Percentiles rank a stretch among this genome's conserved stretches.
These are phyloP conservation scores for Trichosanthes truncata DNA, from an alignment of 306 rosid genomes.

Conservation along the genomic window DNA sequence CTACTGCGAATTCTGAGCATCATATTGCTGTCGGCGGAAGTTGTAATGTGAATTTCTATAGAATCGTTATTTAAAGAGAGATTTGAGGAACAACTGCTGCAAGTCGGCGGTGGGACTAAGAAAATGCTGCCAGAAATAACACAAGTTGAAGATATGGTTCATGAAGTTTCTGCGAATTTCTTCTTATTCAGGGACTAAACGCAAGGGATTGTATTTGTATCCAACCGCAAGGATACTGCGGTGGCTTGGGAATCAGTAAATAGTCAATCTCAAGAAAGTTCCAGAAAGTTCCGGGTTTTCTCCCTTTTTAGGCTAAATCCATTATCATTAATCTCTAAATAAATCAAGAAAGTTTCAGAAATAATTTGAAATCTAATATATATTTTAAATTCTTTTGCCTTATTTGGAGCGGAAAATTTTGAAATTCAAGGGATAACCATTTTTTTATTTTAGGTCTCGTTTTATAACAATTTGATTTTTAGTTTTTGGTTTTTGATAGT, in stretches of 20 bases:
- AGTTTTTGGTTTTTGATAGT: too few relatives aligned
- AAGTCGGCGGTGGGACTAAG: not conserved
- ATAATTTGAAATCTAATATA: too few relatives aligned
- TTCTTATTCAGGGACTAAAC: not conserved
- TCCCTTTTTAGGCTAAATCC: too few relatives aligned
- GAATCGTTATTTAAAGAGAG: not conserved
- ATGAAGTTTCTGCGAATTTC: constrained; percentile 6
- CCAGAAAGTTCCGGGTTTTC: not conserved
- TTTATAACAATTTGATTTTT: too few relatives aligned
- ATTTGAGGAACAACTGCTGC: not conserved
- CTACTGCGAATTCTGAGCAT: constrained; percentile 92
- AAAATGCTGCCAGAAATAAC: not conserved
- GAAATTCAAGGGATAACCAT: too few relatives aligned
- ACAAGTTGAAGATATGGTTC: not conserved
- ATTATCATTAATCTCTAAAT: too few relatives aligned
- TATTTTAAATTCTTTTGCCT: too few relatives aligned
- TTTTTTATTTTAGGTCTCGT: too few relatives aligned
- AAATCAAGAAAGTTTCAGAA: too few relatives aligned
- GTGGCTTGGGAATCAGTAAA: not conserved
- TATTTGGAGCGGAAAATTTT: too few relatives aligned
- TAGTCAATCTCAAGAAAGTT: not conserved
- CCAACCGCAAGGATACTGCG: not conserved
- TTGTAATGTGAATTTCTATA: not conserved
- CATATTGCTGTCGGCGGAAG: constrained; percentile 29
- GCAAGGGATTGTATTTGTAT: not conserved